A percentile compares a stretch with the other conserved stretches of the same genome.
Conservation (phyloP, 2,329 filamentous ascomycete species). For the Fusarium sp. region DNA sequence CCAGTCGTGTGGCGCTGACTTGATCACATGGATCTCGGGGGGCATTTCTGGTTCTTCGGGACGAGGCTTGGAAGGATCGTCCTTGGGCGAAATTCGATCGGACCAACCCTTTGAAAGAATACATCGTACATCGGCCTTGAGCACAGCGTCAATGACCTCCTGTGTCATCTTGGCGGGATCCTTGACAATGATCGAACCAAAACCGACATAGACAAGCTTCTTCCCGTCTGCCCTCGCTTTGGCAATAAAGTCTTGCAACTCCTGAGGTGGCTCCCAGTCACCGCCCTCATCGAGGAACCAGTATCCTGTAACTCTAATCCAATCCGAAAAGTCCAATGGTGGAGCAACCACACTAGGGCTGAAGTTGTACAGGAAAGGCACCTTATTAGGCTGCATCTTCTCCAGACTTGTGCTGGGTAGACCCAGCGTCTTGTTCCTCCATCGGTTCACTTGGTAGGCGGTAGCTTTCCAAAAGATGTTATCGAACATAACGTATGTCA, state of each 20-base stretch:
- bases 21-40: constrained; percentile 86
- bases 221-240: constrained; percentile 84
- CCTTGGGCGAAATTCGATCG: constrained; percentile 74
- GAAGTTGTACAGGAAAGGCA: constrained; percentile 99
- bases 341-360: constrained; percentile 93
- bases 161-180: constrained; percentile 89
- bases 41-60: constrained; percentile 75
- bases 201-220: constrained; percentile 96
- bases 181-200: constrained; percentile 94
- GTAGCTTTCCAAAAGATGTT: constrained; percentile 97
- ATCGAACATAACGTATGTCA: constrained; percentile 96
- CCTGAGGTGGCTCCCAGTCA: constrained; percentile 77
- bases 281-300: constrained; percentile 91
- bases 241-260: constrained; percentile 84
- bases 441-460: constrained; percentile 89
- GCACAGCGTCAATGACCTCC: constrained; percentile 91
- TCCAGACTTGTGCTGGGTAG: constrained; percentile 85
- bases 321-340: constrained; percentile 94
- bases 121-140: constrained; percentile 92
- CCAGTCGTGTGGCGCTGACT: constrained; percentile 95
- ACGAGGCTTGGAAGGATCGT: constrained; percentile 60
- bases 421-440: constrained; percentile 84
- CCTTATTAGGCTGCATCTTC: constrained; percentile 95
- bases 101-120: constrained; percentile 98
- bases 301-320: constrained; percentile 97